A percentile compares a stretch with the other conserved stretches of the same genome.
phyloP scores from a whole-genome alignment of 2,329 filamentous ascomycete species.

The Curvularia sp. region DNA sequence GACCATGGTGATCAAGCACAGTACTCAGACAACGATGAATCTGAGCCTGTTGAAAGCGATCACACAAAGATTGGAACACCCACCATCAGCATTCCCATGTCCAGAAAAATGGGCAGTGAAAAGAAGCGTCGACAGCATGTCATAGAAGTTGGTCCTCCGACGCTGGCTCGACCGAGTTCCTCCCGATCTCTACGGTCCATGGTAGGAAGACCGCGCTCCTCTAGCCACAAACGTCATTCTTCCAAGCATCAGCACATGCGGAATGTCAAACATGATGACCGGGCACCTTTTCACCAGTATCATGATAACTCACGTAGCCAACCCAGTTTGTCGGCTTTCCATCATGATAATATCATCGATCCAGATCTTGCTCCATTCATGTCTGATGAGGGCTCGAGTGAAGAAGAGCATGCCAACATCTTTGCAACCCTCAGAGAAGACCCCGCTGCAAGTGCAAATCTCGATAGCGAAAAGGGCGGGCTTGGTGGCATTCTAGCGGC shows the following conservation, averaged over 20 bases:
- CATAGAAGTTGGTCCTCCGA: slow-evolving; percentile 81
- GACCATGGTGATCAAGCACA: slow-evolving; percentile 40
- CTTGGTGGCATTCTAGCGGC: slow-evolving; percentile 76
- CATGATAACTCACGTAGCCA: slow-evolving; percentile 71
- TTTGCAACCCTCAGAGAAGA: slow-evolving; percentile 75
- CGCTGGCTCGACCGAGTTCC: slow-evolving; percentile 85
- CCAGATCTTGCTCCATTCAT: slow-evolving; percentile 94
- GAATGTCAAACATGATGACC: slow-evolving; percentile 79
- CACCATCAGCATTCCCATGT: slow-evolving; percentile 70
- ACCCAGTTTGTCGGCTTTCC: slow-evolving; percentile 83
- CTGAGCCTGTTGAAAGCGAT: slow-evolving; percentile 44
- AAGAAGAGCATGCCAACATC: slow-evolving; percentile 88
- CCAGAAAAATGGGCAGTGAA: slow-evolving; percentile 72
- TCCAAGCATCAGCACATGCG: slow-evolving; percentile 86
- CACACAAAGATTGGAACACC: slow-evolving; percentile 59
- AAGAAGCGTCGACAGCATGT: slow-evolving; percentile 85
- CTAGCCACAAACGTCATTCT: slow-evolving; percentile 84
- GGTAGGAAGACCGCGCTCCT: slow-evolving; percentile 71
- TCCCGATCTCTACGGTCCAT: slow-evolving; percentile 85
- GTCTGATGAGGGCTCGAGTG: slow-evolving; percentile 92
- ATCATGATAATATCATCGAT: slow-evolving; percentile 98
- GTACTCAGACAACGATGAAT: slow-evolving; percentile 32
- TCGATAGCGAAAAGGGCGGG: slow-evolving; percentile 75
- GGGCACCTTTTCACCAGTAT: slow-evolving; percentile 85
- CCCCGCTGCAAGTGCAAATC: slow-evolving; percentile 64